phyloP scores from a whole-genome alignment of 2,329 filamentous ascomycete species.

The Phaeophleospora eucalypticola region DNA sequence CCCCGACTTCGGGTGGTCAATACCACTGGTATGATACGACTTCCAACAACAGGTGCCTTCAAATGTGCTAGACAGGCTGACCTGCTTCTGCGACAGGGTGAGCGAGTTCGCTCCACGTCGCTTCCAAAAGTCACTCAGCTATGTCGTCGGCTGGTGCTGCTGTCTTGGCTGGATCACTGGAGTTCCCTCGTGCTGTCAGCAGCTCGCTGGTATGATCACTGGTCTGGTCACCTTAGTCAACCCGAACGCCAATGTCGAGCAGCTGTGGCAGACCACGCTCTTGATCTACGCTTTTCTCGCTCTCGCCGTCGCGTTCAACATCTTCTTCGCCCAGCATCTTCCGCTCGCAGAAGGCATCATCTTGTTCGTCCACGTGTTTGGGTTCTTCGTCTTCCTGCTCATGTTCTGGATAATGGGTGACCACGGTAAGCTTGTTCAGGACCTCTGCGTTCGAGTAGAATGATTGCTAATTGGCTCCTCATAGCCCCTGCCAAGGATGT shows the following conservation, averaged over 20 bases:
- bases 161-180: conserved; percentile 34
- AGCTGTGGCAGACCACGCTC: conserved; percentile 31
- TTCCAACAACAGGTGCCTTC: not conserved
- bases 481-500: conserved; percentile 27
- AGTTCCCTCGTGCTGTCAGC: conserved; percentile 29
- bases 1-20: conserved; percentile 28
- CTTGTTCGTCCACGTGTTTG: conserved; percentile 40
- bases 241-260: conserved; percentile 22
- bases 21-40: conserved; percentile 28
- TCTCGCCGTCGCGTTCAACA: conserved; percentile 34
- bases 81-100: conserved; percentile 30
- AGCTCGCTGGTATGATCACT: conserved; percentile 30
- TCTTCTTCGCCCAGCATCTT: conserved; percentile 32
- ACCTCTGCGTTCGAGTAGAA: no score
- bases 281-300: conserved; percentile 30
- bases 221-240: conserved; percentile 30
- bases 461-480: no score
- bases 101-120: conserved; percentile 41
- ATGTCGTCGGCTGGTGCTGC: conserved; percentile 42
- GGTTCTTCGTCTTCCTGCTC: conserved; percentile 43
- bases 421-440: conserved; percentile 19
- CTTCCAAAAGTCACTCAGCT: conserved; percentile 43
- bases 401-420: conserved; percentile 34
- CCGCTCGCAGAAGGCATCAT: conserved; percentile 35
- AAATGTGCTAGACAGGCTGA: conserved; percentile 22